A percentile compares a stretch with the other conserved stretches of the same genome.
Evolutionary conservation across 192 early-diverging fungal species (phyloP).

Genomic region (Dissophora ornata): DNA sequence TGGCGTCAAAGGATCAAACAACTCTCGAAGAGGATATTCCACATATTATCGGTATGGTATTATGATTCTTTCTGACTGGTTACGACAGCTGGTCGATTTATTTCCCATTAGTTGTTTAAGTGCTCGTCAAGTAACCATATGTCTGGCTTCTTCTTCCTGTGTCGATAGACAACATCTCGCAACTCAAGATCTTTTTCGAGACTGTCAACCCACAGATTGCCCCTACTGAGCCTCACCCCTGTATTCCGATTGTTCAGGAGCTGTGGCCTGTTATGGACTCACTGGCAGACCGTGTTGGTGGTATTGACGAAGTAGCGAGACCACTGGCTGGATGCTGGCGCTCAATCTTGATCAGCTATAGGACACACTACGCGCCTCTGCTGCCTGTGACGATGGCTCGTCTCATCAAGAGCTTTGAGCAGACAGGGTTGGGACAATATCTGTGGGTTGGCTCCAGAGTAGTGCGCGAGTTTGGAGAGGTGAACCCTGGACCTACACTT

Average conservation of each 20-base stretch:
- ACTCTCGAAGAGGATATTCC: constrained; percentile 53
- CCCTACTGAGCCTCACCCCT: constrained; percentile 67
- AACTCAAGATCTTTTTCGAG: constrained; percentile 72
- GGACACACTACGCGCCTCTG: constrained; percentile 64
- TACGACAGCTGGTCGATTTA: neutral
- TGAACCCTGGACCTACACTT: constrained; percentile 62
- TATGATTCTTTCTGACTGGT: neutral
- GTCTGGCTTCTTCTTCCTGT: neutral
- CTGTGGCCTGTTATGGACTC: constrained; percentile 81
- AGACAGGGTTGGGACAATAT: constrained; percentile 73
- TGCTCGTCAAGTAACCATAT: too few relatives aligned
- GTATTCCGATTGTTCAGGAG: constrained; percentile 70
- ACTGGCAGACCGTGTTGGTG: constrained; percentile 65
- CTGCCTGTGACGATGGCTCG: constrained; percentile 69
- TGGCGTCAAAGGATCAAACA: constrained; percentile 59
- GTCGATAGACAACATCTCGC: constrained; percentile 61
- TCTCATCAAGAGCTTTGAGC: constrained; percentile 74
- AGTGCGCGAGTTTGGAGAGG: constrained; percentile 74
- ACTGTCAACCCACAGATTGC: constrained; percentile 64
- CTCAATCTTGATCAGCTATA: constrained; percentile 68
- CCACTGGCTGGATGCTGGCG: constrained; percentile 67
- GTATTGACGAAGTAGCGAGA: constrained; percentile 59
- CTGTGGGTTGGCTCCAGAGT: constrained; percentile 83
- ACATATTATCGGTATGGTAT: constrained; percentile 30
- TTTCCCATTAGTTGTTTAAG: too few relatives aligned